Evolutionary conservation across 2,329 filamentous ascomycete species (phyloP).

Genomic region (Colletotrichum salicis): DNA sequence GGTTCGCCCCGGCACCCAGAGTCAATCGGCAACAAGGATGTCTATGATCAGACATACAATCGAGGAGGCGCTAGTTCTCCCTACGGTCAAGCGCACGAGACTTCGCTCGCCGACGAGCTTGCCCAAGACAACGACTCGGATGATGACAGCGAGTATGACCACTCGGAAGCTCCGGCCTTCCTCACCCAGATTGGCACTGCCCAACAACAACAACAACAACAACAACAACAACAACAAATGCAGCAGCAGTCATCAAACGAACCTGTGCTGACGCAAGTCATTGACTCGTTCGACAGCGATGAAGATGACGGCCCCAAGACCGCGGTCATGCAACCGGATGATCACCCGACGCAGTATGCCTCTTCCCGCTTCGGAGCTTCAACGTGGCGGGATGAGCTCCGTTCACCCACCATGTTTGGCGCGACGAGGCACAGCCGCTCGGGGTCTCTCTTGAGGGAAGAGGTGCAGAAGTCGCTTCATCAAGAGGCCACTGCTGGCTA

Average conservation of each 20-base stretch:
- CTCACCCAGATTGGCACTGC: conserved; percentile 13
- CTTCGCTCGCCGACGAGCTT: conserved; percentile 10
- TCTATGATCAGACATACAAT: conserved; percentile 1
- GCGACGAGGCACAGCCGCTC: conserved; percentile 28
- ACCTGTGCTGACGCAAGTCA: conserved; percentile 24
- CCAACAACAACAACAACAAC: conserved; percentile 2
- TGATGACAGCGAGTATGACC: conserved; percentile 23
- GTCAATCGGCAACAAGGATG: not conserved
- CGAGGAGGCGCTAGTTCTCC: not conserved
- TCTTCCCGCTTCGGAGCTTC: conserved; percentile 26
- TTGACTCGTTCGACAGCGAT: conserved; percentile 28
- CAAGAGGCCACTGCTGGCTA: not conserved
- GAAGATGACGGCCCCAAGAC: conserved; percentile 21
- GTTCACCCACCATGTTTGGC: conserved; percentile 15
- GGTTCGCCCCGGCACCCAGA: conserved; percentile 14
- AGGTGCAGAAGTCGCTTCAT: conserved; percentile 7
- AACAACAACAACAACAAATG: not conserved
- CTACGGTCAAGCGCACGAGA: not conserved
- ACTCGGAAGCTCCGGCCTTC: conserved; percentile 7
- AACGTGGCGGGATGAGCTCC: conserved; percentile 27
- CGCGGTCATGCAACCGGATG: conserved; percentile 16
- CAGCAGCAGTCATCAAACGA: not conserved
- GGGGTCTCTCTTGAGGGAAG: conserved; percentile 13
- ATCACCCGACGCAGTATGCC: conserved; percentile 7
- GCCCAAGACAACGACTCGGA: conserved; percentile 37